Evolutionary conservation across 768 basidiomycete genomes (phyloP).

Genomic region (Fomitopsis serialis): DNA sequence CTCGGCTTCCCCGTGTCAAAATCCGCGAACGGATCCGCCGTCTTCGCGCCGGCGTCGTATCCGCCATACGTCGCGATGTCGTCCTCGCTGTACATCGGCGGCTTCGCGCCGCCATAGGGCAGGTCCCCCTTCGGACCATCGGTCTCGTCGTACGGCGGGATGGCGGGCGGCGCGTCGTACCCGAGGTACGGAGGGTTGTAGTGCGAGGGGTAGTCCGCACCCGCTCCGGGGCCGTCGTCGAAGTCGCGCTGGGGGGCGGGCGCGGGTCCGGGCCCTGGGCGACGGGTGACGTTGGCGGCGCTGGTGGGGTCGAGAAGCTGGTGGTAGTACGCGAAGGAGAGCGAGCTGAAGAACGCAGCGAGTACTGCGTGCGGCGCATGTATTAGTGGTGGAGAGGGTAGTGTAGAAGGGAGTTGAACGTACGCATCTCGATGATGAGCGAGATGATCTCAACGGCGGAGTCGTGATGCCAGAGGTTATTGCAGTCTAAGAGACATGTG

Average conservation of each 20-base stretch:
- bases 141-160: slow-evolving; percentile 19
- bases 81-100: slow-evolving; percentile 20
- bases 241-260: slow-evolving; percentile 15
- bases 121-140: slow-evolving; percentile 24
- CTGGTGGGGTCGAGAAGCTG: slow-evolving; percentile 69
- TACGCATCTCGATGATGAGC: slow-evolving; percentile 56
- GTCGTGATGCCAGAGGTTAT: slow-evolving; percentile 49
- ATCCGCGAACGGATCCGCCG: slow-evolving; percentile 51
- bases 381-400: background rate
- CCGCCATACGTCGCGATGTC: slow-evolving; percentile 18
- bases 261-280: slow-evolving; percentile 22
- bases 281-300: slow-evolving; percentile 43
- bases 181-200: slow-evolving; percentile 55
- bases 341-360: slow-evolving; percentile 52
- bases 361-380: slow-evolving; percentile 36
- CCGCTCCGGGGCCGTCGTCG: slow-evolving; percentile 27
- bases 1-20: slow-evolving; percentile 30
- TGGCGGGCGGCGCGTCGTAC: slow-evolving; percentile 22
- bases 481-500: slow-evolving; percentile 49
- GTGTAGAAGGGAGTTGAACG: slow-evolving; percentile 20
- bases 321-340: slow-evolving; percentile 69
- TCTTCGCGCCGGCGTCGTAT: slow-evolving; percentile 30
- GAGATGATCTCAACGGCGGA: slow-evolving; percentile 67
- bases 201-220: slow-evolving; percentile 34
- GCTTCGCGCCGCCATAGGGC: slow-evolving; percentile 31